Percentiles rank a stretch among this genome's conserved stretches.
Evolutionary conservation across 2,329 filamentous ascomycete species (phyloP).

Genomic region (Fusarium mangiferae): DNA sequence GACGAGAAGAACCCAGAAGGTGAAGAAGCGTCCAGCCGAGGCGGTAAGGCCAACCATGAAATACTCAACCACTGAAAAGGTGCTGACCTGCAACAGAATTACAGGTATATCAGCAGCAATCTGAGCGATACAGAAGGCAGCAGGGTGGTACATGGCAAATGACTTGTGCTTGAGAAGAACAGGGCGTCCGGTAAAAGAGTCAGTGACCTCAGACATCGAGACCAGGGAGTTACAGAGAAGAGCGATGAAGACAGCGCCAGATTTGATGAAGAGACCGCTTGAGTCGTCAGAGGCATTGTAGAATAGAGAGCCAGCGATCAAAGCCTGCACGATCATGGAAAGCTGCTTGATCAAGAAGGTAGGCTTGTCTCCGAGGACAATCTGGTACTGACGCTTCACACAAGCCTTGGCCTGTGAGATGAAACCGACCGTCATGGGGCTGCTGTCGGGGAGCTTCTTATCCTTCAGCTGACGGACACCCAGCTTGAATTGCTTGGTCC

Average conservation of each 20-base stretch:
- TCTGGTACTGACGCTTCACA: constrained; percentile 70
- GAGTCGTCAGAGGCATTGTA: constrained; percentile 70
- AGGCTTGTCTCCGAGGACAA: constrained; percentile 71
- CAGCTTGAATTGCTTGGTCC: constrained; percentile 64
- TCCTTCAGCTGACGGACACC: constrained; percentile 65
- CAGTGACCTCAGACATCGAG: constrained; percentile 73
- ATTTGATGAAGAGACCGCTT: constrained; percentile 70
- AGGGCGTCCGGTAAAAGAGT: constrained; percentile 69
- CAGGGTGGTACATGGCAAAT: constrained; percentile 68
- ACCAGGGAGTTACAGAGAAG: constrained; percentile 71
- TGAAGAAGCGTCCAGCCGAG: constrained; percentile 67
- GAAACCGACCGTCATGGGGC: constrained; percentile 67
- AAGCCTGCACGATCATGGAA: constrained; percentile 66
- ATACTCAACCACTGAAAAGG: constrained; percentile 68
- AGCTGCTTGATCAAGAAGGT: constrained; percentile 72
- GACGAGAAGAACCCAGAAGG: constrained; percentile 66
- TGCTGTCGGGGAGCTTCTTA: constrained; percentile 62
- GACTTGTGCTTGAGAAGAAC: constrained; percentile 68
- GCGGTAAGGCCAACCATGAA: constrained; percentile 70
- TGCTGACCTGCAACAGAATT: constrained; percentile 66
- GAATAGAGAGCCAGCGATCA: constrained; percentile 74
- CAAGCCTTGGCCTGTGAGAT: constrained; percentile 65
- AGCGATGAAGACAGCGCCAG: constrained; percentile 72
- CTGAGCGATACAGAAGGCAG: constrained; percentile 67
- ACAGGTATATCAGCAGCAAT: constrained; percentile 66